Conservation (phyloP, 2,329 filamentous ascomycete species). For the Didymella lethalis region DNA sequence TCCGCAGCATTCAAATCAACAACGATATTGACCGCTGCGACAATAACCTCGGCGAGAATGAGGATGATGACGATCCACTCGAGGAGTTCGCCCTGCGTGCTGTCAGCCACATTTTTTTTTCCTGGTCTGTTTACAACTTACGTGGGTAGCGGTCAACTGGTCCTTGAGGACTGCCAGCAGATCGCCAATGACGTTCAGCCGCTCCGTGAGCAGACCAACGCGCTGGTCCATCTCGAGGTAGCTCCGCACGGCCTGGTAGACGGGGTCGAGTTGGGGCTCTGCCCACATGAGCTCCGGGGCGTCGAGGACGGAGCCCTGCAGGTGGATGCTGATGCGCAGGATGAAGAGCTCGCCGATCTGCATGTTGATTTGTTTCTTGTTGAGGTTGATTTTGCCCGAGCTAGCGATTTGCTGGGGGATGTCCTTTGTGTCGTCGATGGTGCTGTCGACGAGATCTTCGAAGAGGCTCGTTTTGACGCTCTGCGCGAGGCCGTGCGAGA, state of each 20-base stretch:
- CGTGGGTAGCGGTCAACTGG: conserved; percentile 82
- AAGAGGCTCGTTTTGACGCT: conserved; percentile 98
- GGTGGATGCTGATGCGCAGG: conserved; percentile 94
- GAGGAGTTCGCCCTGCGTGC: conserved; percentile 55
- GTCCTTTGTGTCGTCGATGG: conserved; percentile 90
- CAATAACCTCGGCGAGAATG: conserved; percentile 93
- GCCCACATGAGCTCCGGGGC: conserved; percentile 98
- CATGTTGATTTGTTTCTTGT: conserved; percentile 95
- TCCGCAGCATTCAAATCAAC: conserved; percentile 85
- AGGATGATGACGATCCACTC: conserved; percentile 82
- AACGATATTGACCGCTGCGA: conserved; percentile 91
- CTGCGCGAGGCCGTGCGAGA: conserved; percentile 93
- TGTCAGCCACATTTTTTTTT: conserved; percentile 15
- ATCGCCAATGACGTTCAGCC: conserved; percentile 92
- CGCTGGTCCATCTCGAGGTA: conserved; percentile 99
- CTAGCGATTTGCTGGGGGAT: conserved; percentile 91
- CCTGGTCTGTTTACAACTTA: conserved; percentile 28
- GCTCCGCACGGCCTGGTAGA: conserved; percentile 93
- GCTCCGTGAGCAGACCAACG: conserved; percentile 85
- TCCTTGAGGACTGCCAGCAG: conserved; percentile 92
- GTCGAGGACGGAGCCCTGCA: conserved; percentile 95
- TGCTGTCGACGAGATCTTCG: conserved; percentile 92
- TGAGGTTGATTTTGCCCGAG: conserved; percentile 90
- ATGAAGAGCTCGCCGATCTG: conserved; percentile 99
- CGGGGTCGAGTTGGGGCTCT: conserved; percentile 93